Base-by-base conservation (phyloP, 768 basidiomycete genomes). In the Tulasnella sp. region DNA sequence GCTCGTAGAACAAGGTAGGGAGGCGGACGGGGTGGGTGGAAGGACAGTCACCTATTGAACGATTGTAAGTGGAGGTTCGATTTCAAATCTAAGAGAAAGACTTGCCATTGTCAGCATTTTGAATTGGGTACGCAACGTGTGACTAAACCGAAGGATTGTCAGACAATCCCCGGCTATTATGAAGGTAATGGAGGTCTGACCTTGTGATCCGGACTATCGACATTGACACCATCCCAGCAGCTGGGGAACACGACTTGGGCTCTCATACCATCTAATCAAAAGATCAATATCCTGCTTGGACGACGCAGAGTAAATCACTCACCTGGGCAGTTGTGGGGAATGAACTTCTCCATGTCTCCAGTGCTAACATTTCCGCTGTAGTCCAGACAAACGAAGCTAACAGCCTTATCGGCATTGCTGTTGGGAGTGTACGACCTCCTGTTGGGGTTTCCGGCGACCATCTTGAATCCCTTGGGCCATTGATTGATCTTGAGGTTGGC, bases 401-500 rank as follows among this genome's bases (percentile, higher is more conserved):
- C 59, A 5, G 67, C 65, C 16, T 60, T 50, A 40, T 65, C 56
- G 27, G 58, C 61, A 20, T 60, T 56, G 48, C 56, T 57, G 10
- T 37, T 43, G 1, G 54, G 9, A 53, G 66, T 55, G 61, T 60
- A 67, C 0, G 63, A 61, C 22, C 63, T 50, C 37, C 64, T 52
- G 58, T 60, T 56, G 2, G 67, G 66, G 53, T 63, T 56, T 8
- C 66, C 69, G 8, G 58, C 55, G 31, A 70, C 32, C 67, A 70
- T 70, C 33, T 62, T 55, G 22, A 69, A 61, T 9, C 67, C 67
- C 15, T 61, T 58, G 0, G 67, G 68, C 58, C 66, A 68, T 1
- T 66, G 65, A 10, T 48, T 37, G 33, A 67, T 60, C 19, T 56
- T 59, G 29, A 60, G 62, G 46, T 65, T 63, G n/a, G n/a, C n/a